Conservation (phyloP, 1,139 yeast genomes). For the Suhomyces panamericanus region DNA sequence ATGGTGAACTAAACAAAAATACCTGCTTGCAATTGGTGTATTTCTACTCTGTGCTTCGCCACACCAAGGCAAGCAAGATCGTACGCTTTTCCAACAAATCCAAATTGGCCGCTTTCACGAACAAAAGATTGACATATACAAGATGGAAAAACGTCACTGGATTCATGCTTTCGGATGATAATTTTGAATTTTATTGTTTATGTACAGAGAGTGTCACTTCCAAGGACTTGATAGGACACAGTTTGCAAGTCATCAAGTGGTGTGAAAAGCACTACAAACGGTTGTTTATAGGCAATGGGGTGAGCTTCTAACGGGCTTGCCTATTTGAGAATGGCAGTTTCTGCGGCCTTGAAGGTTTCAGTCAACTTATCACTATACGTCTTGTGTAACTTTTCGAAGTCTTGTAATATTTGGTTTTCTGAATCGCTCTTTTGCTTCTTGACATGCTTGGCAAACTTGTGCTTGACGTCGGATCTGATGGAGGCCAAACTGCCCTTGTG, state of each 20-base stretch:
- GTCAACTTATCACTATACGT: constrained; percentile 57
- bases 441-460: constrained; percentile 50
- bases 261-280: constrained; percentile 38
- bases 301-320: constrained; percentile 17
- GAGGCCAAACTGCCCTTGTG: constrained; percentile 48
- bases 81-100: constrained; percentile 3
- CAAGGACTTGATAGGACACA: constrained; percentile 32
- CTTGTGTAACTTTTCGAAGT: constrained; percentile 70
- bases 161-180: constrained; percentile 38
- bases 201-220: constrained; percentile 32
- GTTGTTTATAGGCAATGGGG: constrained; percentile 34
- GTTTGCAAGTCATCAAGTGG: constrained; percentile 41
- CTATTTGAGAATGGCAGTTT: constrained; percentile 6
- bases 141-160: constrained; percentile 37
- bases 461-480: constrained; percentile 62
- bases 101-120: constrained; percentile 6
- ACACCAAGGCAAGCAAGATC: constrained; percentile 30
- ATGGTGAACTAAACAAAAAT: constrained; percentile 15
- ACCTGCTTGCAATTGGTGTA: constrained; percentile 29
- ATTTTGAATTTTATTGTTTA: constrained; percentile 42
- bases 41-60: constrained; percentile 33
- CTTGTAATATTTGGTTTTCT: constrained; percentile 52
- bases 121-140: constrained; percentile 38
- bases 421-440: constrained; percentile 55
- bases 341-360: constrained; percentile 56